Evolutionary conservation across 2,329 filamentous ascomycete genomes (phyloP).

Genomic region (Aschersonia sp.): DNA sequence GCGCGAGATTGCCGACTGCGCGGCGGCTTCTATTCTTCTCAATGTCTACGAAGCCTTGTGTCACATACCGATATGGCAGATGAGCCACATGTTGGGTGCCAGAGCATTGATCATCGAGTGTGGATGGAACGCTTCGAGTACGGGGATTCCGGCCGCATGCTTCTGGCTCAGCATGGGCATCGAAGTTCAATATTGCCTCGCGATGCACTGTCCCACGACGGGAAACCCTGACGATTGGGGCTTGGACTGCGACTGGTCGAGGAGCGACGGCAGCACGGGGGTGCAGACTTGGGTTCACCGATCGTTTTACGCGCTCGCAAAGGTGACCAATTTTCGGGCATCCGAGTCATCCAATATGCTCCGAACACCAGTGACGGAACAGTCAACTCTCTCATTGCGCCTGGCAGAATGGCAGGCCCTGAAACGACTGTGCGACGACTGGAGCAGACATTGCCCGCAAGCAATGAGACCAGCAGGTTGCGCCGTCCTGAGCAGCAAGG

Average conservation of each 20-base stretch:
- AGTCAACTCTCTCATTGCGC: conserved; percentile 47
- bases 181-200: conserved; percentile 77
- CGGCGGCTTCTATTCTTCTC: conserved; percentile 73
- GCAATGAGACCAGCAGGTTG: conserved; percentile 82
- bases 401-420: conserved; percentile 65
- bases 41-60: conserved; percentile 93
- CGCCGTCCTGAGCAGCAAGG: conserved; percentile 42
- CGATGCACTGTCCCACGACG: conserved; percentile 72
- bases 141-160: conserved; percentile 70
- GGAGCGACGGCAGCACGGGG: not conserved
- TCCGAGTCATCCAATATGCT: conserved; percentile 48
- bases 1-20: conserved; percentile 70
- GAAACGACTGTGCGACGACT: conserved; percentile 70
- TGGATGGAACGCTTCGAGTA: conserved; percentile 68
- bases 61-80: conserved; percentile 61
- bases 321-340: conserved; percentile 73
- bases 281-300: conserved; percentile 57
- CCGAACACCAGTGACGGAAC: conserved; percentile 44
- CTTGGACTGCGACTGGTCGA: conserved; percentile 52
- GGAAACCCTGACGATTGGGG: conserved; percentile 91
- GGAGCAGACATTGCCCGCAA: conserved; percentile 64
- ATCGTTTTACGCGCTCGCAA: conserved; percentile 78
- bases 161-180: conserved; percentile 91
- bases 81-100: conserved; percentile 79
- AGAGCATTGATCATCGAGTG: conserved; percentile 80